Percentiles rank a stretch among this genome's conserved stretches.
Evolutionary conservation across 2,329 filamentous ascomycete species (phyloP).

Genomic region (Verticillium albo-atrum): DNA sequence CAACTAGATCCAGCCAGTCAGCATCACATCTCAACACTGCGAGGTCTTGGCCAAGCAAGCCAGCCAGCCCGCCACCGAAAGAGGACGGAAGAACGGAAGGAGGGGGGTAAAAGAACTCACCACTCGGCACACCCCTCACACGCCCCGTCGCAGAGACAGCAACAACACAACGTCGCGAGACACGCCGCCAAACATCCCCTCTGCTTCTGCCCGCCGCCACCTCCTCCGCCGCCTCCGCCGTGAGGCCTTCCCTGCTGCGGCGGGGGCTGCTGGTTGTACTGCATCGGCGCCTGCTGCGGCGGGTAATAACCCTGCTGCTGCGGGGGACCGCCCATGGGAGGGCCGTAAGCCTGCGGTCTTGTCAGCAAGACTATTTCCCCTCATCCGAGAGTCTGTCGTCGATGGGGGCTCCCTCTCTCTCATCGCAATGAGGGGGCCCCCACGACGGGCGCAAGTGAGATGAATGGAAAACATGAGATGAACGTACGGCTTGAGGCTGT

Average conservation of each 20-base stretch:
- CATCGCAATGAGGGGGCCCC: too few relatives aligned
- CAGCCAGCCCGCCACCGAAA: too few relatives aligned
- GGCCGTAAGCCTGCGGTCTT: constrained; percentile 22
- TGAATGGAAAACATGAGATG: neutral
- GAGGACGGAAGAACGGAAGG: neutral
- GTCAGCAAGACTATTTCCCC: constrained; percentile 6
- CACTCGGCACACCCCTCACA: constrained; percentile 39
- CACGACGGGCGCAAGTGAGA: too few relatives aligned
- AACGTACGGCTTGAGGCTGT: constrained; percentile 33
- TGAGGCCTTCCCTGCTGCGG: constrained; percentile 16
- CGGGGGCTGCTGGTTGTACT: constrained; percentile 35
- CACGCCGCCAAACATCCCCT: constrained; percentile 37
- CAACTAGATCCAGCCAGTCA: constrained; percentile 20
- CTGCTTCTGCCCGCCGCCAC: constrained; percentile 28
- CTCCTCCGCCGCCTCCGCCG: constrained; percentile 10
- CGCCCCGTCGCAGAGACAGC: constrained; percentile 44
- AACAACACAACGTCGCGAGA: constrained; percentile 45
- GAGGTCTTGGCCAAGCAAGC: too few relatives aligned
- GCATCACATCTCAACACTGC: constrained; percentile 2
- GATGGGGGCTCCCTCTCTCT: neutral
- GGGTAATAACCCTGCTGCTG: constrained; percentile 25
- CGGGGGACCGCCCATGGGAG: constrained; percentile 19
- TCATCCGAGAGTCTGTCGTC: neutral
- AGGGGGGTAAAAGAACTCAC: constrained; percentile 23
- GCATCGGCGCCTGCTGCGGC: constrained; percentile 34